Percentiles rank a stretch among this genome's conserved stretches.
Evolutionary conservation across 164 flowering plant genomes (phyloP).

Genomic region (Berberis vulgaris): DNA sequence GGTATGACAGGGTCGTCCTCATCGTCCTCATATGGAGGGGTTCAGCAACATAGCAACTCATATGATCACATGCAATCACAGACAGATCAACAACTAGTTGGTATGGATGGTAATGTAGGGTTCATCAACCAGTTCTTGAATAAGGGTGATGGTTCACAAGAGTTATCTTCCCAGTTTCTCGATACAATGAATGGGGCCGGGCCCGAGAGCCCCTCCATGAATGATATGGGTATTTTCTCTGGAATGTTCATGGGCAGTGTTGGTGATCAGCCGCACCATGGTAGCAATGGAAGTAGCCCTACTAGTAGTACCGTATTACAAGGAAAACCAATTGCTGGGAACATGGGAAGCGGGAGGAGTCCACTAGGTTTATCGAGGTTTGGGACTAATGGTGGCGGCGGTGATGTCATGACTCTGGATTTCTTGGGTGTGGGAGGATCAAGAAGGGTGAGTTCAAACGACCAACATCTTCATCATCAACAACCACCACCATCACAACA

Average conservation of each 20-base stretch:
- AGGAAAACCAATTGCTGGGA: slow-evolving; percentile 8
- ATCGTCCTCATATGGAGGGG: slow-evolving; percentile 13
- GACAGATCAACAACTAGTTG: slow-evolving; percentile 16
- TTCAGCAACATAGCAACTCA: slow-evolving; percentile 8
- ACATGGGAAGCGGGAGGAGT: slow-evolving; percentile 9
- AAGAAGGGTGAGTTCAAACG: slow-evolving; percentile 14
- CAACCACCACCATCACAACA: slow-evolving; percentile 18
- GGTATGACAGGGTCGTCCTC: slow-evolving; percentile 22
- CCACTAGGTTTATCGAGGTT: slow-evolving; percentile 12
- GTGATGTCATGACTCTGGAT: slow-evolving; percentile 38
- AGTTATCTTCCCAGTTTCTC: slow-evolving; percentile 19
- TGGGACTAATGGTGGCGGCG: slow-evolving; percentile 10
- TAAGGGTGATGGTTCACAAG: slow-evolving; percentile 4
- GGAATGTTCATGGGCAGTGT: slow-evolving; percentile 16
- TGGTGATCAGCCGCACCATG: slow-evolving; percentile 17
- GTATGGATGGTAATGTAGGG: slow-evolving; percentile 13
- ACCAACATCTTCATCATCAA: slow-evolving; percentile 21
- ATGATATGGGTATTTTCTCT: slow-evolving; percentile 24
- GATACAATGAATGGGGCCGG: slow-evolving; percentile 4
- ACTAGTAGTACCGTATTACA: slow-evolving; percentile 5
- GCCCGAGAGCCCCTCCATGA: slow-evolving; percentile 7
- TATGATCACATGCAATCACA: slow-evolving; percentile 17
- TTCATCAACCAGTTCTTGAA: slow-evolving; percentile 22
- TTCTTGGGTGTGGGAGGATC: slow-evolving; percentile 43
- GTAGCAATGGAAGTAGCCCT: slow-evolving; percentile 10